These are phyloP conservation scores for Adenanthera pavonina DNA, from an alignment of 306 rosid genomes.

Conservation along the genomic window DNA sequence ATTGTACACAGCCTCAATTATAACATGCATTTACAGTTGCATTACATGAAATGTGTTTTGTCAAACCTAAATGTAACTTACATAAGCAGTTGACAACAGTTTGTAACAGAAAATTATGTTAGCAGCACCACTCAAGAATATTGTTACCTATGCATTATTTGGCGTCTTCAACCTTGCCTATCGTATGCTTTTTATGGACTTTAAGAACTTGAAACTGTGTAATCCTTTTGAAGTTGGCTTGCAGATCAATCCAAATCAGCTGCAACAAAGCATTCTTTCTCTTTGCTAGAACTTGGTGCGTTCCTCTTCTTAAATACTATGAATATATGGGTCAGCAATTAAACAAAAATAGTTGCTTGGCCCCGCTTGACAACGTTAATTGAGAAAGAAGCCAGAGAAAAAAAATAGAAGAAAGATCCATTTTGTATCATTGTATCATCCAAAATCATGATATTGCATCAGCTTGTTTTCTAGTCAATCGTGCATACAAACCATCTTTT, in stretches of 20 bases:
- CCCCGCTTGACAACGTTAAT: conserved; percentile 40
- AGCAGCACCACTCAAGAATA: background rate
- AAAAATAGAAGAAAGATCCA: conserved; percentile 15
- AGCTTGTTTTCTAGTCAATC: conserved; percentile 77
- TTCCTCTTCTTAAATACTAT: conserved; percentile 27
- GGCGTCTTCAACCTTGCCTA: background rate
- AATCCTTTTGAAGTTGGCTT: conserved; percentile 38
- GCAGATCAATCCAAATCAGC: conserved; percentile 11
- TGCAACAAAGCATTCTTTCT: conserved; percentile 31
- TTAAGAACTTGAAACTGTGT: conserved; percentile 18
- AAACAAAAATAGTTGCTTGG: conserved; percentile 41
- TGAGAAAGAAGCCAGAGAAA: conserved; percentile 35
- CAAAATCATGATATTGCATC: conserved; percentile 71
- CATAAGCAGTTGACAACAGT: background rate
- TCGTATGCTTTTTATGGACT: conserved; percentile 13
- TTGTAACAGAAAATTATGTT: background rate
- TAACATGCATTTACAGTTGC: background rate
- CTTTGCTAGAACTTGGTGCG: conserved; percentile 25
- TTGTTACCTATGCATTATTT: background rate
- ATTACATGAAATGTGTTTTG: background rate
- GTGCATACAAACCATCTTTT: conserved; percentile 80
- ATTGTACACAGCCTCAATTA: background rate
- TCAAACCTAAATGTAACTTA: background rate
- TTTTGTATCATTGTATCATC: conserved; percentile 1
- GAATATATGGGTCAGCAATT: conserved; percentile 46